Evolutionary conservation across 129 eudicot genomes (phyloP).

Genomic region (Scalesia atractyloides): DNA sequence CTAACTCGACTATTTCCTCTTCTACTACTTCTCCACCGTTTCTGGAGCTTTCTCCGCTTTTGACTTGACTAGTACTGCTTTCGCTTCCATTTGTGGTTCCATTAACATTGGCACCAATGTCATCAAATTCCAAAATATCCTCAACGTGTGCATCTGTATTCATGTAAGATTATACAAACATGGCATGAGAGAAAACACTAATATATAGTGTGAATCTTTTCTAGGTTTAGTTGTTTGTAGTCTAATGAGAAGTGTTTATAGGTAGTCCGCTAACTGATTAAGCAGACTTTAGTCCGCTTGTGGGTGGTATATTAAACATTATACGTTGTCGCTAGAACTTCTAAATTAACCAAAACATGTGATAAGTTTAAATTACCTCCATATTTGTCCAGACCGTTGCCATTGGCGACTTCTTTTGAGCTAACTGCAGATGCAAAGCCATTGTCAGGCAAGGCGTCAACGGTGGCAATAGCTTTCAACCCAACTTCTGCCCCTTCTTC

Average conservation of each 20-base stretch:
- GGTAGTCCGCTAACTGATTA: too few relatives aligned
- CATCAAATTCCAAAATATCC: slow-evolving; percentile 21
- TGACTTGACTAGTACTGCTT: not conserved
- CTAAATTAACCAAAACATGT: too few relatives aligned
- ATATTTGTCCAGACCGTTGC: not conserved
- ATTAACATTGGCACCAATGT: not conserved
- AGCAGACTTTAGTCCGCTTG: too few relatives aligned
- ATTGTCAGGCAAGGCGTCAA: not conserved
- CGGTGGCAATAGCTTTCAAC: slow-evolving; percentile 19
- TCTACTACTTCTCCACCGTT: slow-evolving; percentile 36
- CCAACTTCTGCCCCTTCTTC: slow-evolving; percentile 17
- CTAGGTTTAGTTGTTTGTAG: too few relatives aligned
- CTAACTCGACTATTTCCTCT: slow-evolving; percentile 59
- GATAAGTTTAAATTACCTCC: slow-evolving; percentile 8
- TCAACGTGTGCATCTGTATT: not conserved
- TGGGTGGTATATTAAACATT: too few relatives aligned
- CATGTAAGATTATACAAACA: not conserved
- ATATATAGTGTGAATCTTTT: too few relatives aligned
- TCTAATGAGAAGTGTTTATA: too few relatives aligned
- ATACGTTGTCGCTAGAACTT: too few relatives aligned
- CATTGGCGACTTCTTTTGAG: slow-evolving; percentile 2
- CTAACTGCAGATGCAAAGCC: not conserved
- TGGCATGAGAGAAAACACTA: not conserved
- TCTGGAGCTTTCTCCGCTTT: slow-evolving; percentile 32
- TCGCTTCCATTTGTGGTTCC: not conserved